These are phyloP conservation scores for Fusarium sp. DNA, from an alignment of 2,329 filamentous ascomycete genomes.

Conservation along the genomic window DNA sequence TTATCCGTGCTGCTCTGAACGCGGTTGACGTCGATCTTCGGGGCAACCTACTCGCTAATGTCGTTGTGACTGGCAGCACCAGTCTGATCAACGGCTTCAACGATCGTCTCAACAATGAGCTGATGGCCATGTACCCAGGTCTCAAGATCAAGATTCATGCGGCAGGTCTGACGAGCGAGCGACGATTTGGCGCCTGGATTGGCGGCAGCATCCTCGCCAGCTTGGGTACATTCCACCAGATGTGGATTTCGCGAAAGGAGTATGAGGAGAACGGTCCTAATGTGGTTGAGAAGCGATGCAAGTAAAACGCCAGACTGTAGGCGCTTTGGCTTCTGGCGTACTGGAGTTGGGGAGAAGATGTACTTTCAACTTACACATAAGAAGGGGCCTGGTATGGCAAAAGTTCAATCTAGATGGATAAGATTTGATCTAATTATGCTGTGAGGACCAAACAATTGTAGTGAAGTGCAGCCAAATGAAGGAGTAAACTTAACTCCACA, in stretches of 20 bases:
- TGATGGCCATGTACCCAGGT: constrained; percentile 84
- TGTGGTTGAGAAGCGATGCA: constrained; percentile 97
- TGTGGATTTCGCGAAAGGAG: constrained; percentile 99
- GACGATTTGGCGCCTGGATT: constrained; percentile 94
- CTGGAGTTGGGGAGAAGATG: constrained; percentile 52
- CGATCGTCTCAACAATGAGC: constrained; percentile 87
- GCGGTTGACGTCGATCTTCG: constrained; percentile 91
- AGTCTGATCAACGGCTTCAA: constrained; percentile 92
- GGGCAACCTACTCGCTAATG: constrained; percentile 84
- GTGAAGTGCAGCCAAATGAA: neutral
- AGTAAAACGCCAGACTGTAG: constrained; percentile 62
- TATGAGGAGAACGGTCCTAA: constrained; percentile 93
- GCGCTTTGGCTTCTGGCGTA: constrained; percentile 49
- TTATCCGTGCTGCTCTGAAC: constrained; percentile 81
- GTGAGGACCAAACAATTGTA: constrained; percentile 5
- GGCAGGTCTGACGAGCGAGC: constrained; percentile 85
- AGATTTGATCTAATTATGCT: constrained; percentile 12
- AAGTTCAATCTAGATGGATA: constrained; percentile 45
- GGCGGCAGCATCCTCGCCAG: constrained; percentile 96
- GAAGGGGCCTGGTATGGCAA: constrained; percentile 43
- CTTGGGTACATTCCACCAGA: constrained; percentile 97
- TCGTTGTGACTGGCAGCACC: constrained; percentile 91
- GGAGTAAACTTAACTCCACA: neutral
- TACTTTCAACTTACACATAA: constrained; percentile 42
- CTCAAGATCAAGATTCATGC: constrained; percentile 90